Evolutionary conservation across 345 rosid species (phyloP).

Genomic region (Pistacia atlantica): DNA sequence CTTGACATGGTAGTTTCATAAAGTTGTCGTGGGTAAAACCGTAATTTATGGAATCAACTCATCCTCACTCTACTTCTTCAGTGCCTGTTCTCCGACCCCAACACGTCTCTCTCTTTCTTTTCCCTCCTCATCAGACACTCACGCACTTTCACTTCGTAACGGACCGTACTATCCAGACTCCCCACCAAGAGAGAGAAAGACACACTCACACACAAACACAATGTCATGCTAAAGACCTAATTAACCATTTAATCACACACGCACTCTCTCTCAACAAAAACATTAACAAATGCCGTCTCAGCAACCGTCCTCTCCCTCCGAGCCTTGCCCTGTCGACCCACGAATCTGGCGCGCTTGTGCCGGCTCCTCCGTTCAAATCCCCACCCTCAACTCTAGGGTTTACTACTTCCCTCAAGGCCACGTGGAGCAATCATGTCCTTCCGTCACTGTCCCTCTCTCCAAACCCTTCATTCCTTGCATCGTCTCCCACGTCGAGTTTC

Average conservation of each 20-base stretch:
- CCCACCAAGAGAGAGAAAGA: neutral
- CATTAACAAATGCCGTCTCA: constrained; percentile 36
- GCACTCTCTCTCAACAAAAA: constrained; percentile 19
- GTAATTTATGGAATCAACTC: neutral
- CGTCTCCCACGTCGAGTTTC: constrained; percentile 53
- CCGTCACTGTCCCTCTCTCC: constrained; percentile 25
- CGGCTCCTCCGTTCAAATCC: constrained; percentile 66
- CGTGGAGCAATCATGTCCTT: constrained; percentile 54
- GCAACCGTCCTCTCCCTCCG: constrained; percentile 25
- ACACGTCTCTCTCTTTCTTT: constrained; percentile 28
- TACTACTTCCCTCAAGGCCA: constrained; percentile 92
- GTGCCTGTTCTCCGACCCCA: constrained; percentile 32
- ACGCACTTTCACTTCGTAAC: constrained; percentile 13
- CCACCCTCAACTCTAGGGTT: constrained; percentile 62
- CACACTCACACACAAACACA: constrained; percentile 15
- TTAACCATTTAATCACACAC: constrained; percentile 5
- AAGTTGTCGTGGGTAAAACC: neutral
- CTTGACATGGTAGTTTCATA: neutral
- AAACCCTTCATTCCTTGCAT: constrained; percentile 43
- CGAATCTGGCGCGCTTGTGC: constrained; percentile 88
- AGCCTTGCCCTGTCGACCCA: constrained; percentile 48
- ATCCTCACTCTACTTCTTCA: neutral
- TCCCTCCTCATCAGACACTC: constrained; percentile 18
- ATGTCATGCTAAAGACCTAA: constrained; percentile 1
- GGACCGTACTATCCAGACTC: constrained; percentile 2